These are phyloP conservation scores for Vanderwaltozyma polyspora DNA, from an alignment of 805 yeast species.

Conservation along the genomic window DNA sequence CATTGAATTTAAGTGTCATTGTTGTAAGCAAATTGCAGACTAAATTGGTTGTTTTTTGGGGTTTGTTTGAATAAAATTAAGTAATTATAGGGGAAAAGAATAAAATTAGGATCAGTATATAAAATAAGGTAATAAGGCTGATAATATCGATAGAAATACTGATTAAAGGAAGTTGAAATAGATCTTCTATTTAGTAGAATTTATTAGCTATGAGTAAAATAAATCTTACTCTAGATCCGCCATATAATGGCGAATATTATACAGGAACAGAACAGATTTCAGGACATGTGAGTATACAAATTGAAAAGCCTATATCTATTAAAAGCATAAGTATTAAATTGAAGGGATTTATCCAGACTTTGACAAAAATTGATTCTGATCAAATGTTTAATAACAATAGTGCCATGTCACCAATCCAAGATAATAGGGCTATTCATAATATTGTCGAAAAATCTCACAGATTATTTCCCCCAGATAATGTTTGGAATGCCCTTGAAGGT, in stretches of 20 bases:
- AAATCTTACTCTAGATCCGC: slow-evolving; percentile 13
- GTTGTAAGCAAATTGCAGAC: too few relatives aligned
- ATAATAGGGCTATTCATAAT: slow-evolving; percentile 19
- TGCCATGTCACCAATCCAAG: slow-evolving; percentile 19
- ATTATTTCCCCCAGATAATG: slow-evolving; percentile 26
- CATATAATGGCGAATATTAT: slow-evolving; percentile 23
- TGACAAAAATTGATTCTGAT: slow-evolving; percentile 16
- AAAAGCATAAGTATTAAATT: slow-evolving; percentile 44
- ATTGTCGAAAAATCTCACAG: slow-evolving; percentile 12
- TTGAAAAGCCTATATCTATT: slow-evolving; percentile 19
- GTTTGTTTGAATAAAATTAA: too few relatives aligned
- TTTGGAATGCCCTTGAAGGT: slow-evolving; percentile 23
- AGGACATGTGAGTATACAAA: slow-evolving; percentile 18
- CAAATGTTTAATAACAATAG: slow-evolving; percentile 14
- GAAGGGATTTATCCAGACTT: slow-evolving; percentile 21
- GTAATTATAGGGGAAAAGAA: too few relatives aligned
- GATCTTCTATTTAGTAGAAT: too few relatives aligned
- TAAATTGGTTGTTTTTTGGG: too few relatives aligned
- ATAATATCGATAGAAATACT: too few relatives aligned
- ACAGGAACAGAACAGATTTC: slow-evolving; percentile 19
- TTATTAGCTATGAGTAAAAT: slow-evolving; percentile 22
- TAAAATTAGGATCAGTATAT: too few relatives aligned
- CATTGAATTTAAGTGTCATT: too few relatives aligned
- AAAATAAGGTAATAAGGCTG: too few relatives aligned
- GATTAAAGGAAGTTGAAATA: too few relatives aligned